Conservation (phyloP, 306 rosid genomes). For the Prunus salicina region DNA sequence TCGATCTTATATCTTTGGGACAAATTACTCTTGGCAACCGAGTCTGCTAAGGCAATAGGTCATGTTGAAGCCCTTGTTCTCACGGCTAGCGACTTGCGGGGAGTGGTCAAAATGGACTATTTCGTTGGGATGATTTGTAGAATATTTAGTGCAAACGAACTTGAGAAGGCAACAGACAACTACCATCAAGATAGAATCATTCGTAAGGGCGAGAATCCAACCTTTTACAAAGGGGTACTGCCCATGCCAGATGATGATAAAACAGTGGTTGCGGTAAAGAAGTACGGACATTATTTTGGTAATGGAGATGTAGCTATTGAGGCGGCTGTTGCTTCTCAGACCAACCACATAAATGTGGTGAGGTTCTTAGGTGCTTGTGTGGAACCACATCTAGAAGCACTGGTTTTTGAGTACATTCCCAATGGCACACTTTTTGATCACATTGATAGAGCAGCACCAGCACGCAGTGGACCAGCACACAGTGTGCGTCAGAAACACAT, state of each 20-base stretch:
- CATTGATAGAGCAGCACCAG: too few relatives aligned
- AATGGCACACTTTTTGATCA: not conserved
- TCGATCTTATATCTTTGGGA: too few relatives aligned
- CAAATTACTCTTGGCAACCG: not conserved
- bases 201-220: too few relatives aligned
- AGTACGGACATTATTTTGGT: not conserved
- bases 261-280: slow-evolving; percentile 7
- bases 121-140: too few relatives aligned
- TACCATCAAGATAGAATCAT: not conserved
- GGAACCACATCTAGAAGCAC: too few relatives aligned
- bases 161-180: not conserved
- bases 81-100: accelerated
- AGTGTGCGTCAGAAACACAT: too few relatives aligned
- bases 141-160: not conserved
- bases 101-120: too few relatives aligned
- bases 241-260: not conserved
- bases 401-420: not conserved
- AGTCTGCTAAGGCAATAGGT: not conserved
- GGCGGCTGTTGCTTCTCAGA: too few relatives aligned
- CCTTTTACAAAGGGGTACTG: not conserved
- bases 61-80: not conserved
- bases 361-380: not conserved
- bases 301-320: too few relatives aligned
- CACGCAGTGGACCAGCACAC: too few relatives aligned
- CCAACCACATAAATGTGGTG: too few relatives aligned